Conservation (phyloP, 352 stramenopile species). For the Globisporangium abappressorium region DNA sequence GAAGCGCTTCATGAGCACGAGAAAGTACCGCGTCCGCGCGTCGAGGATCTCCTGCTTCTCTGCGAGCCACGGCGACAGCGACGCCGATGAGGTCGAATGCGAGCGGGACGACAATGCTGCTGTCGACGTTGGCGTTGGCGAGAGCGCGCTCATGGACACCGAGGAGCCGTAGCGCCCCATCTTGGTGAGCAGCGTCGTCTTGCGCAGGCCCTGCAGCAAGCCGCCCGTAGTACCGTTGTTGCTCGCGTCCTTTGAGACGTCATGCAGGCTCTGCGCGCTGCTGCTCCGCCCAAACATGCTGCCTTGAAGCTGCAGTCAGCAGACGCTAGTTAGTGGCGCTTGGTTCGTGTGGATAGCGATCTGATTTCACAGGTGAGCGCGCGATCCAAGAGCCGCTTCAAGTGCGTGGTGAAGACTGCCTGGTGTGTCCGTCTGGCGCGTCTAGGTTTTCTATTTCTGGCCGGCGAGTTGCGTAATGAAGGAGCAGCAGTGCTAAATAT, state of each 20-base stretch:
- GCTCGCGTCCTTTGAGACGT: background rate
- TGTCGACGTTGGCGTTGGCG: conserved; percentile 7
- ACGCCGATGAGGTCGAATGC: background rate
- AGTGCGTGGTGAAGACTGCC: background rate
- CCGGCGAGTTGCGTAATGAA: background rate
- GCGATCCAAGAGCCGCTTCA: background rate
- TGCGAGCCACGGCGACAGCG: conserved; percentile 23
- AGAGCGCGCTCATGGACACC: conserved; percentile 6
- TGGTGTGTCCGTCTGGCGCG: background rate
- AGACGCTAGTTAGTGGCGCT: background rate
- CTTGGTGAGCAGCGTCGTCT: conserved; percentile 56
- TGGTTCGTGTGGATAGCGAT: background rate
- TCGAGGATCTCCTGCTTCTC: conserved; percentile 23
- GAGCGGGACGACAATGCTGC: background rate
- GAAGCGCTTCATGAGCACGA: conserved; percentile 46
- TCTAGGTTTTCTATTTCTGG: conserved; percentile 1
- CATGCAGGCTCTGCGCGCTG: background rate
- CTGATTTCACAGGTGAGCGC: background rate
- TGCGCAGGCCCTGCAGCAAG: conserved; percentile 55
- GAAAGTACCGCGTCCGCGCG: conserved; percentile 15
- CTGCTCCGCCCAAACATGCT: conserved; percentile 16
- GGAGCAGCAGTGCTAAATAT: background rate
- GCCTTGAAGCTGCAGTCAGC: background rate
- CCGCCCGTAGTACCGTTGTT: conserved; percentile 12
- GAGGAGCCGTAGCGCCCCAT: conserved; percentile 42